phyloP scores from a whole-genome alignment of 1,284 basidiomycete genomes.

The Leccinum griseonigrum region DNA sequence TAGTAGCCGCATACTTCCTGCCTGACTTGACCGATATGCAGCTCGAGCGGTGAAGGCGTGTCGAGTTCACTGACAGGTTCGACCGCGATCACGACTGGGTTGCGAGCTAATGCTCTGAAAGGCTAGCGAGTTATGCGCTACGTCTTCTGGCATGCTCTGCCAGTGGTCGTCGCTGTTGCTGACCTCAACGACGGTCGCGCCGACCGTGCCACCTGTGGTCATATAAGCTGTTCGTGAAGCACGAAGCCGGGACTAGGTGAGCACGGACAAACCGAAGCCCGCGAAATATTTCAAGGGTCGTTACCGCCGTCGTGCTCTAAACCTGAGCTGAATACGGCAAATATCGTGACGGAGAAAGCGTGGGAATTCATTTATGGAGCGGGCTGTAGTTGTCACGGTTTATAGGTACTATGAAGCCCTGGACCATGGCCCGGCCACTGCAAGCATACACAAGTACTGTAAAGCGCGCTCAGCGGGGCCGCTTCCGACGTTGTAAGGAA shows the following conservation, averaged over 20 bases:
- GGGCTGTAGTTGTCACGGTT: too few species aligned
- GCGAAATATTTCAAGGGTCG: conserved; percentile 20
- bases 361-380: conserved; percentile 8
- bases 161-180: conserved; percentile 2
- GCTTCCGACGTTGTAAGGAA: too few species aligned
- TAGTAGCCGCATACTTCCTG: conserved; percentile 54
- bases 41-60: conserved; percentile 68
- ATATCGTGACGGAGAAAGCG: conserved; percentile 15
- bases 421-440: too few species aligned
- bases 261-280: neutral
- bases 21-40: conserved; percentile 67
- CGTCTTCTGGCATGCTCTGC: neutral
- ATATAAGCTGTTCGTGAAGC: conserved; percentile 23
- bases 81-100: neutral
- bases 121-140: too few species aligned
- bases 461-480: too few species aligned
- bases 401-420: too few species aligned
- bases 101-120: neutral
- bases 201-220: conserved; percentile 12
- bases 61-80: conserved; percentile 42
- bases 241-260: conserved; percentile 21
- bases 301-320: conserved; percentile 5
- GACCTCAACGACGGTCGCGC: conserved; percentile 17
- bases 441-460: too few species aligned
- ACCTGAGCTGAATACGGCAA: conserved; percentile 2